Evolutionary conservation across 2,329 filamentous ascomycete species (phyloP).

Genomic region (Penicillium sp.): DNA sequence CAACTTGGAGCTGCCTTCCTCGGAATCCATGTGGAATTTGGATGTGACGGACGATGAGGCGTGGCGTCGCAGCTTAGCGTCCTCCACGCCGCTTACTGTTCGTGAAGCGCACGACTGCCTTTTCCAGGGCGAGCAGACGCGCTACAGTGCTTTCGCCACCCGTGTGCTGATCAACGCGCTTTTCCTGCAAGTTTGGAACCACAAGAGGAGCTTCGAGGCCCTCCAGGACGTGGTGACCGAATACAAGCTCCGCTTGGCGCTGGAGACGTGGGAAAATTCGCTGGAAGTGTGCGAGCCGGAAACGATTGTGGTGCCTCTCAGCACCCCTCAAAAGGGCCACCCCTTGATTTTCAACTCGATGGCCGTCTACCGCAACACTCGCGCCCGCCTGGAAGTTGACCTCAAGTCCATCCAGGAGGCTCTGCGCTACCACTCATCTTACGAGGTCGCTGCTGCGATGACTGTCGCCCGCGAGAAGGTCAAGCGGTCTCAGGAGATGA

Average conservation of each 20-base stretch:
- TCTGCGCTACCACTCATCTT: constrained; percentile 89
- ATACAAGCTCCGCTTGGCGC: constrained; percentile 87
- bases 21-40: constrained; percentile 88
- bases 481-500: constrained; percentile 91
- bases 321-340: constrained; percentile 89
- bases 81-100: constrained; percentile 69
- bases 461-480: constrained; percentile 86
- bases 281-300: constrained; percentile 89
- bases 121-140: constrained; percentile 81
- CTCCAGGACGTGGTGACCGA: constrained; percentile 95
- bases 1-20: constrained; percentile 80
- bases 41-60: constrained; percentile 65
- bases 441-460: constrained; percentile 95
- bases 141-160: constrained; percentile 93
- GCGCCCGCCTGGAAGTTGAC: constrained; percentile 84
- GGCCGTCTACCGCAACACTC: constrained; percentile 90
- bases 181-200: constrained; percentile 97
- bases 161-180: constrained; percentile 98
- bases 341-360: constrained; percentile 96
- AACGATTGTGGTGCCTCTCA: constrained; percentile 75
- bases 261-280: constrained; percentile 98
- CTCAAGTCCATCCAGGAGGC: constrained; percentile 93
- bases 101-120: constrained; percentile 89
- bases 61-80: constrained; percentile 73
- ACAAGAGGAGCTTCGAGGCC: constrained; percentile 95